Base-by-base conservation (phyloP, 306 rosid genomes). In the Sophora flavescens region DNA sequence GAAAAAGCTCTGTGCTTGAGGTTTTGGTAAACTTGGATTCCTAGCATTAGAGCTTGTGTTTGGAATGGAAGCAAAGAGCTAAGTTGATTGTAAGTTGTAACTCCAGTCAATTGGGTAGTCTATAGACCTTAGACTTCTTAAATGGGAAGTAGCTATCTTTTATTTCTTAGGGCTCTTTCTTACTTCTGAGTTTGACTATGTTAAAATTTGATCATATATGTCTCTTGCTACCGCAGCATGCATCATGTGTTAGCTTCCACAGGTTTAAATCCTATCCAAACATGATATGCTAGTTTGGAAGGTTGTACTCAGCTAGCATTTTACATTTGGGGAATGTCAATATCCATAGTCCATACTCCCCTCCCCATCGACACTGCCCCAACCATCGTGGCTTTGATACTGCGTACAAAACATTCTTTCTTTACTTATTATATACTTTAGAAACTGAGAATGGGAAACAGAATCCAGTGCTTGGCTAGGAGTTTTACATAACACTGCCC, bases 171-270 rank as follows among this genome's bases (percentile, higher is more conserved):
- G 80, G 64, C 32, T 76, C 63, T 76, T 65, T 76, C 63, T 76
- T 65, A 28, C 35, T 63, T 72, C 63, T 69, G 64, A 28, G 33
- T 47, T 16, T 47, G 52, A 47, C 12, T 26, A 36, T 57, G 66
- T 68, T 62, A 56, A 79, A 70, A 45, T 62, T 83, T 39, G 82
- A 60, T 66, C 76, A 71, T 26, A 2, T 30, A 1, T 30, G 78
- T 41, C 65, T 53, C 58, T 79, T 71, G 73, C 39, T 63, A 5
- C 65, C 42, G 33, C 58, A 17, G 64, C 69, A 45, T 80, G 47
- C 62, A 72, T 64, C 54, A 4, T 80, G 15, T 54, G 63, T 47
- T 54, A 63, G 45, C 64, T 67, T 77, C 74, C 7, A 26, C 68
- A 28, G 54, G 61, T 52, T 45, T 61, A 72, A 72, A 33, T 66